A percentile compares a stretch with the other conserved stretches of the same genome.
Conservation (phyloP, 2,329 filamentous ascomycete species). For the Nakataea oryzae region DNA sequence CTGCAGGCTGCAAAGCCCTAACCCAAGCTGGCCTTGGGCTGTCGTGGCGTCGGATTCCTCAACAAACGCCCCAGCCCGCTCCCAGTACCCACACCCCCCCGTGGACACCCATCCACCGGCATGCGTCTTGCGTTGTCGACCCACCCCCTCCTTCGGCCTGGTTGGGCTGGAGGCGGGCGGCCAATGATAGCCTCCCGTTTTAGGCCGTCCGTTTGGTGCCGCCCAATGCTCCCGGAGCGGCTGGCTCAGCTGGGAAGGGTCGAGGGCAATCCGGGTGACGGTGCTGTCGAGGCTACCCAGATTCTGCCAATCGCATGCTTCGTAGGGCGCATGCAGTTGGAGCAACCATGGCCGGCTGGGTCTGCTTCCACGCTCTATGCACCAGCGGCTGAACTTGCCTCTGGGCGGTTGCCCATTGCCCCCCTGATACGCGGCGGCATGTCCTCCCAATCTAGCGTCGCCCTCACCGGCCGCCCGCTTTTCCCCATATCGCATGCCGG, state of each 20-base stretch:
- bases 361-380: too few relatives aligned
- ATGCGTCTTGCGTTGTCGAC: neutral
- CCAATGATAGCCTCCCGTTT: neutral
- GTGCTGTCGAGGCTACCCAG: neutral
- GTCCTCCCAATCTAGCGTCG: neutral
- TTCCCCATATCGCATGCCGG: neutral
- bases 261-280: too few relatives aligned
- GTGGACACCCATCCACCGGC: too few relatives aligned
- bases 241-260: neutral
- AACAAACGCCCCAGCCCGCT: too few relatives aligned
- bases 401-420: too few relatives aligned
- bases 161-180: neutral
- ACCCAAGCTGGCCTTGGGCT: too few relatives aligned
- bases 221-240: neutral
- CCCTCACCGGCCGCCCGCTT: neutral
- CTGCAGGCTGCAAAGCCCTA: neutral
- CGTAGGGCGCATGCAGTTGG: neutral
- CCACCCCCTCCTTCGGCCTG: neutral
- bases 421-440: too few relatives aligned
- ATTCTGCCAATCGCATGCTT: neutral
- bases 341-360: too few relatives aligned
- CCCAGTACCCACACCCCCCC: too few relatives aligned
- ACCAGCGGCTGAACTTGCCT: too few relatives aligned
- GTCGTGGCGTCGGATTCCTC: too few relatives aligned
- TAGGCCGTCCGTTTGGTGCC: neutral